A percentile compares a stretch with the other conserved stretches of the same genome.
phyloP scores from a whole-genome alignment of 2,329 filamentous ascomycete genomes.

The Epichloe amarillans region DNA sequence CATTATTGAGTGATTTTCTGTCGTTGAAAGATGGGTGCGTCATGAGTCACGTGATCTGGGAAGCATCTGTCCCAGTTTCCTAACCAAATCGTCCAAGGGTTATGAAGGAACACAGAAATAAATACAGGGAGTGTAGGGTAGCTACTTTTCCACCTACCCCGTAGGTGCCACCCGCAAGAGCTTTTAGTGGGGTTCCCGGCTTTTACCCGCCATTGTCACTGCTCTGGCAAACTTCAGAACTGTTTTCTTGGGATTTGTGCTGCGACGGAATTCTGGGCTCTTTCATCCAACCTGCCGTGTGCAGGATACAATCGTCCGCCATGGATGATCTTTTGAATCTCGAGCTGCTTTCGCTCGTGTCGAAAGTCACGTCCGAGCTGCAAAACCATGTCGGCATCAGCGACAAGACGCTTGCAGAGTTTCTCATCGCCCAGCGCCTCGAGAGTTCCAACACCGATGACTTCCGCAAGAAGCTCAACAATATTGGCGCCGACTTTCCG shows the following conservation, averaged over 20 bases:
- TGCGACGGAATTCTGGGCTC: background rate
- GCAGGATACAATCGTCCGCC: conserved; percentile 14
- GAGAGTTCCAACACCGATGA: conserved; percentile 56
- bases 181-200: background rate
- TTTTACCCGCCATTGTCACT: background rate
- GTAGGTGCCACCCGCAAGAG: background rate
- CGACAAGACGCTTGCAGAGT: conserved; percentile 93
- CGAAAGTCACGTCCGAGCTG: conserved; percentile 85
- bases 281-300: background rate
- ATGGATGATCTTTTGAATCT: conserved; percentile 91
- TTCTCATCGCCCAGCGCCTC: conserved; percentile 80
- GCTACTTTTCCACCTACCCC: background rate
- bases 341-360: conserved; percentile 86
- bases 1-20: too few relatives aligned
- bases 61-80: too few relatives aligned
- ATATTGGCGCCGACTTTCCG: conserved; percentile 71
- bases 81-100: too few relatives aligned
- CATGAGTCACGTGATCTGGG: too few relatives aligned
- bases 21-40: too few relatives aligned
- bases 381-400: conserved; percentile 86
- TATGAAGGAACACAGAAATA: too few relatives aligned
- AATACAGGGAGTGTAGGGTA: too few relatives aligned
- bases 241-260: background rate
- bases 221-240: background rate
- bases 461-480: conserved; percentile 64